phyloP scores from a whole-genome alignment of 2,329 filamentous ascomycete species.

The Emydomyces testavorans region DNA sequence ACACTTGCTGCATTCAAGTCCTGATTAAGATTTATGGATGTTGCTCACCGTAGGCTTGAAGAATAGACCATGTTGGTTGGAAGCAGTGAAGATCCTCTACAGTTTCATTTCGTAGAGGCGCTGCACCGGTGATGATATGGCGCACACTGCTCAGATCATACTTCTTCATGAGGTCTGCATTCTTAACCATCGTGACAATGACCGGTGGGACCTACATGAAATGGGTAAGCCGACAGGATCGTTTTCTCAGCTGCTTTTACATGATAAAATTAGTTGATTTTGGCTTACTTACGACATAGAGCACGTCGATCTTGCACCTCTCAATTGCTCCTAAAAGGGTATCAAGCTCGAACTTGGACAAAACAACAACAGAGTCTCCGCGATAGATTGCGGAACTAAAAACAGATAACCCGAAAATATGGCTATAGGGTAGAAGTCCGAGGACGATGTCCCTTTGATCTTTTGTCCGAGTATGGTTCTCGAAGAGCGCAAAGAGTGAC shows the following conservation, averaged over 20 bases:
- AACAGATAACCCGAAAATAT: conserved; percentile 62
- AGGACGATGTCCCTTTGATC: conserved; percentile 43
- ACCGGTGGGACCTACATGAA: conserved; percentile 48
- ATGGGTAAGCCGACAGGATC: conserved; percentile 2
- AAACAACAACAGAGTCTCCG: conserved; percentile 57
- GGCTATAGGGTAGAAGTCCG: conserved; percentile 58
- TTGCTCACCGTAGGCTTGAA: conserved; percentile 49
- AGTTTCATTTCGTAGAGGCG: conserved; percentile 58
- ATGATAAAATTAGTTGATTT: not conserved
- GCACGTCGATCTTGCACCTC: conserved; percentile 50
- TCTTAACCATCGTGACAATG: conserved; percentile 57
- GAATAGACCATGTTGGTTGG: conserved; percentile 51
- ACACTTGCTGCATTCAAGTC: not conserved
- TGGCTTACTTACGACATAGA: conserved; percentile 46
- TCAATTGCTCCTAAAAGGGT: conserved; percentile 50
- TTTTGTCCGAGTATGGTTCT: conserved; percentile 35
- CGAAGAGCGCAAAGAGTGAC: conserved; percentile 45
- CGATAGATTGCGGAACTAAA: conserved; percentile 50
- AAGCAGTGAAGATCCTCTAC: conserved; percentile 47
- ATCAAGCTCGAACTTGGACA: conserved; percentile 60
- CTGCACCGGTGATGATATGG: conserved; percentile 56
- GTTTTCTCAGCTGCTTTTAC: not conserved
- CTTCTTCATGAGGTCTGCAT: conserved; percentile 44
- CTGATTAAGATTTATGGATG: not conserved
- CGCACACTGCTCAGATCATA: conserved; percentile 57